Evolutionary conservation across 768 basidiomycete species (phyloP), one percentile per base, ranked within the genome.

Genomic region (Lactarius evosmus): DNA sequence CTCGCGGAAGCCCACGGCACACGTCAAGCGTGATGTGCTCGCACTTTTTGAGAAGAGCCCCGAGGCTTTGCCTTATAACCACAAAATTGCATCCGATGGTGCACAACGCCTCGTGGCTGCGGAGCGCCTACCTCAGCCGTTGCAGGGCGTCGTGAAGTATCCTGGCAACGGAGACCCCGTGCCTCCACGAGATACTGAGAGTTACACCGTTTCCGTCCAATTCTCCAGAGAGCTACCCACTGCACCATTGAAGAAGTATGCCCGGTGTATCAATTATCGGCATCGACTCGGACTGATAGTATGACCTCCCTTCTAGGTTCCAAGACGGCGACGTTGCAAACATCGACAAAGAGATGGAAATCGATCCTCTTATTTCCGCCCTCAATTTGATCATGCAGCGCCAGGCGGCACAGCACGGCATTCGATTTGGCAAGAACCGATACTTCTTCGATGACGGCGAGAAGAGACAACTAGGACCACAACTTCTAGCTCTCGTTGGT

Each of bases 331-430:
- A 80, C 8, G 76, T 78, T 3, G 78, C 82, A 62, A 81, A 84
- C 66, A 78, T 82, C 46, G 78, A 78, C 40, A 59, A 52, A 25
- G 50, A 44, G 49, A 81, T 82, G 36, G 87, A 91, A 54, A 79
- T 84, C 1, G 73, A 78, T 58, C 87, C 88, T 0, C 68, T 84
- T 12, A 75, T 89, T 4, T 79, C 88, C 11, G 87, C 86, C 4
- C 70, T 90, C 56, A 89, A 91, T 69, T 74, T 90, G 27, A 76
- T 89, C 54, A 74, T 89, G 6, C 81, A 84, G 52, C 78, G 85
- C 55, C 77, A 82, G 67, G 80, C 86, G 16, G 78, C 80, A 69
- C 75, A 80, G 33, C 75, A 79, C 1, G 86, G 84, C 8, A 77
- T 85, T 22, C 80, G 84, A 70, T 84, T 89, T 16, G 87, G 87